Evolutionary conservation across 2,329 filamentous ascomycete species (phyloP).

Genomic region (Pseudomassariella vexata): DNA sequence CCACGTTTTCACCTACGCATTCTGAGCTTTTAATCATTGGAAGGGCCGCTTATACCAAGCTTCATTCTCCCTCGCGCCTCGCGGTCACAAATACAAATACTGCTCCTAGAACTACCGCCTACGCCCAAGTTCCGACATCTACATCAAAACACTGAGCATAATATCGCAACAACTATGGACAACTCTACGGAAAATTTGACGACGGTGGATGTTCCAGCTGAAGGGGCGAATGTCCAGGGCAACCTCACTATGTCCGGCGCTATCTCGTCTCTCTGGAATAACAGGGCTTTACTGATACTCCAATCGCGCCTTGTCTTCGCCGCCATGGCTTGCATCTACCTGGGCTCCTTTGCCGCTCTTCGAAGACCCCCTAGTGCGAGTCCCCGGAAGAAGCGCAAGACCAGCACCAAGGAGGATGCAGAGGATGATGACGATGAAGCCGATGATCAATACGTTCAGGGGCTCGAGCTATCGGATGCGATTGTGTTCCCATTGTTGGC

Average conservation of each 20-base stretch:
- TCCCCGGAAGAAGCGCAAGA: conserved; percentile 43
- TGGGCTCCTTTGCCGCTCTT: conserved; percentile 79
- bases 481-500: conserved; percentile 79
- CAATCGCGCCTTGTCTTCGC: conserved; percentile 50
- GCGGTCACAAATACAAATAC: too few species aligned
- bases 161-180: conserved; percentile 8
- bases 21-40: not conserved
- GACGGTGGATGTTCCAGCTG: conserved; percentile 12
- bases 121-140: too few species aligned
- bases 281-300: conserved; percentile 37
- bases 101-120: too few species aligned
- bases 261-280: conserved; percentile 17
- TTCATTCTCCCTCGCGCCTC: not conserved
- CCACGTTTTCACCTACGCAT: conserved; percentile 2
- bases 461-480: conserved; percentile 70
- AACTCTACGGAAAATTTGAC: conserved; percentile 15
- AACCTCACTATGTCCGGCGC: conserved; percentile 23
- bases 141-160: too few species aligned
- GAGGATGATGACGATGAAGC: conserved; percentile 49
- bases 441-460: conserved; percentile 50
- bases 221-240: conserved; percentile 14
- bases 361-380: conserved; percentile 76
- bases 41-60: not conserved
- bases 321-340: conserved; percentile 76
- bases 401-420: conserved; percentile 33